Conservation (phyloP, 1,284 basidiomycete genomes). For the Ustilago lituana region DNA sequence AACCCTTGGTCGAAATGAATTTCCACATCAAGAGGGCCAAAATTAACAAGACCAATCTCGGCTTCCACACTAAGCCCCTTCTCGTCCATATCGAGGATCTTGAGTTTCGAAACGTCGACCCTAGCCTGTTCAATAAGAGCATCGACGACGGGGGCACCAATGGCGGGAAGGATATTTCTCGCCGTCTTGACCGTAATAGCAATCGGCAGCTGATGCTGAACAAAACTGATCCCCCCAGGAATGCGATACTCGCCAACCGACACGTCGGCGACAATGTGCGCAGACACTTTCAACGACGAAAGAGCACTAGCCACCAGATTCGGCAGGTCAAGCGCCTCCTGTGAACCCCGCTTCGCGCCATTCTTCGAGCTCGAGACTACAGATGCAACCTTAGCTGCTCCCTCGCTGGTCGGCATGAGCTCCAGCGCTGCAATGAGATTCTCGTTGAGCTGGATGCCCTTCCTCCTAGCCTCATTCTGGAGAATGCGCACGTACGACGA, state of each 20-base stretch:
- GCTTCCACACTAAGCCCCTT: conserved; percentile 50
- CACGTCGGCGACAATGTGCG: conserved; percentile 39
- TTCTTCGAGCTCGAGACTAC: conserved; percentile 1
- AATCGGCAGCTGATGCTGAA: conserved; percentile 54
- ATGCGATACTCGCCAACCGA: conserved; percentile 50
- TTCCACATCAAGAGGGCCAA: conserved; percentile 52
- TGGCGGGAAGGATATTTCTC: conserved; percentile 42
- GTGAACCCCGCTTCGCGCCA: background rate
- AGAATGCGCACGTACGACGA: conserved; percentile 51
- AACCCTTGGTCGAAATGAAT: conserved; percentile 46
- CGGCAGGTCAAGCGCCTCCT: conserved; percentile 34
- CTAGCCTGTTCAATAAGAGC: conserved; percentile 50
- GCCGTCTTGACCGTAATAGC: conserved; percentile 54
- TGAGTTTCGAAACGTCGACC: conserved; percentile 41
- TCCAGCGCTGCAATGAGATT: conserved; percentile 44
- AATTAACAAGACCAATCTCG: conserved; percentile 46
- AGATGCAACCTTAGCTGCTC: background rate
- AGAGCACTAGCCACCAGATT: conserved; percentile 42
- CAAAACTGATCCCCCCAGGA: conserved; percentile 48
- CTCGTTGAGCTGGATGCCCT: conserved; percentile 50
- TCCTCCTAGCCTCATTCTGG: conserved; percentile 32
- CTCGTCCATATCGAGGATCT: conserved; percentile 52
- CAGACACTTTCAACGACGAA: conserved; percentile 49
- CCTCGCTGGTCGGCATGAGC: conserved; percentile 27
- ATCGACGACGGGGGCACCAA: conserved; percentile 53